phyloP scores from a whole-genome alignment of 2,329 filamentous ascomycete genomes.

The Alternaria dauci region DNA sequence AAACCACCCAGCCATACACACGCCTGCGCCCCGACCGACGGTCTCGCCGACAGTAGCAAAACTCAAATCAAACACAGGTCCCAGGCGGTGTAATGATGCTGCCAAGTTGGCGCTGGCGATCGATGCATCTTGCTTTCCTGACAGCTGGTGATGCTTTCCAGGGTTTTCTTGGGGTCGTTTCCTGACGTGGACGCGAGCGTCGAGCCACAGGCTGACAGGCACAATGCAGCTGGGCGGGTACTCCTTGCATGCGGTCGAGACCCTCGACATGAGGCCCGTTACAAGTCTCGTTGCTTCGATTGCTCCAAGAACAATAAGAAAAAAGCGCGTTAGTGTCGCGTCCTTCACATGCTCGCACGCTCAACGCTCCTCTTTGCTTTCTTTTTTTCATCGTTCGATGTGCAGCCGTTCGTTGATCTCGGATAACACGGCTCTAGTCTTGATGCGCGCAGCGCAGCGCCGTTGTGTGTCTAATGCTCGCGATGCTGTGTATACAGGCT shows the following conservation, averaged over 20 bases:
- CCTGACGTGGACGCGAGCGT: neutral
- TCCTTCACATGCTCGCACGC: neutral
- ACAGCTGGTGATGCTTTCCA: neutral
- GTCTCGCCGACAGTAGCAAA: neutral
- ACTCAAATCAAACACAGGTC: neutral
- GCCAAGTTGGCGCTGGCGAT: slow-evolving; percentile 11
- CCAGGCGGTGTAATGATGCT: neutral
- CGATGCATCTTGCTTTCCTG: neutral
- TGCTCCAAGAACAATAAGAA: neutral
- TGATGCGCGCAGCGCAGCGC: slow-evolving; percentile 1
- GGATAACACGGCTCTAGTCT: neutral
- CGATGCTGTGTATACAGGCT: slow-evolving; percentile 3
- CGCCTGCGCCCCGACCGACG: neutral
- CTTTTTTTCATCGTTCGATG: neutral
- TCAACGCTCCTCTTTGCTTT: neutral
- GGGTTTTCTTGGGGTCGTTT: neutral
- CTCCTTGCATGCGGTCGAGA: slow-evolving; percentile 1
- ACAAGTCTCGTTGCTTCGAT: neutral
- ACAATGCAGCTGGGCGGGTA: slow-evolving; percentile 5
- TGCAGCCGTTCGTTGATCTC: neutral
- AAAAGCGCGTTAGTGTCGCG: neutral
- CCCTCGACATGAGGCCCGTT: neutral
- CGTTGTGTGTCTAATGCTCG: slow-evolving; percentile 7
- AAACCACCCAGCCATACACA: slow-evolving; percentile 4
- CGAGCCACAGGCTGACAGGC: slow-evolving; percentile 3